Conservation (phyloP, 2,329 filamentous ascomycete genomes). For the Fusarium sp. region DNA sequence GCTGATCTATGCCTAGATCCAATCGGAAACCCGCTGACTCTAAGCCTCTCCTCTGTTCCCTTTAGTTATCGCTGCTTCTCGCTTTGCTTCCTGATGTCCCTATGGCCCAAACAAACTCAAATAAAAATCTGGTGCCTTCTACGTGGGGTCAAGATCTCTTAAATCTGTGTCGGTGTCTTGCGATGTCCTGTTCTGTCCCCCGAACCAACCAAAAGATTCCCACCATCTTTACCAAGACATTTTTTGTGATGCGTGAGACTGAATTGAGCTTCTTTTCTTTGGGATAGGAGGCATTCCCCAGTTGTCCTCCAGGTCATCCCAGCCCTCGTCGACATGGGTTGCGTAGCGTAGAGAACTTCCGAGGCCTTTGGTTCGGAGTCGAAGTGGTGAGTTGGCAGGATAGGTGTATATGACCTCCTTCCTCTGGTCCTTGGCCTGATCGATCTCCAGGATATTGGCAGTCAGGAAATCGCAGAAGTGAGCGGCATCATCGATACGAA, state of each 20-base stretch:
- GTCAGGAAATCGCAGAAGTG: neutral
- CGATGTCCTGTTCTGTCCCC: neutral
- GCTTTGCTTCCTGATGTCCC: neutral
- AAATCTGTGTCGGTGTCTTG: neutral
- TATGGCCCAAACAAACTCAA: neutral
- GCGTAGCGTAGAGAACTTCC: slow-evolving; percentile 36
- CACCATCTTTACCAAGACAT: neutral
- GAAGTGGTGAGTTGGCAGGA: neutral
- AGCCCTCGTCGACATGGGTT: slow-evolving; percentile 27
- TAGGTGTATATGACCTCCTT: neutral
- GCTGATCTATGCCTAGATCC: neutral
- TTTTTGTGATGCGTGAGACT: neutral
- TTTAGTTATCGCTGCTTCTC: neutral
- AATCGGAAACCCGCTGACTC: neutral
- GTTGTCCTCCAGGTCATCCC: neutral
- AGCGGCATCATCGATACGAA: slow-evolving; percentile 2
- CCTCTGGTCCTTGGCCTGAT: neutral
- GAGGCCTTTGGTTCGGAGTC: slow-evolving; percentile 30
- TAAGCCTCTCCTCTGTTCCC: neutral
- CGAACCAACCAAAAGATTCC: neutral
- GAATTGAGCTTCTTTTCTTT: neutral
- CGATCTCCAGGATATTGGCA: neutral
- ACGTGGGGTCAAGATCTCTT: neutral
- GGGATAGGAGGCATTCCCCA: slow-evolving; percentile 20
- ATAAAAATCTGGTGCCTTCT: neutral